These are phyloP conservation scores for Pseudozyma pruni DNA, from an alignment of 1,284 basidiomycete species.

Conservation along the genomic window DNA sequence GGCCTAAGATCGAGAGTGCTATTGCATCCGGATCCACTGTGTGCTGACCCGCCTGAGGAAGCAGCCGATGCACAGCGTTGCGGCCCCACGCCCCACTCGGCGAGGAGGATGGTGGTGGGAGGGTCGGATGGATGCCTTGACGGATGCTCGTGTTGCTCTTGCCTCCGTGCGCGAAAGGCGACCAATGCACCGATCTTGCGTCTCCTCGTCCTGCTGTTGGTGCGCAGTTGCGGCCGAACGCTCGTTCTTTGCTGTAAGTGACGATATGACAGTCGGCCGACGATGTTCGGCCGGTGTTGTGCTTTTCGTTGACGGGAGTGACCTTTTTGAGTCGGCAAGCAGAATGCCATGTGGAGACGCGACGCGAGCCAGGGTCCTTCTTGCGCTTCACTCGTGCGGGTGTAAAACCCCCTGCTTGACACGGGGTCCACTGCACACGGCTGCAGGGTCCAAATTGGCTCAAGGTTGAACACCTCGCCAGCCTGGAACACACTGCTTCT, in stretches of 20 bases:
- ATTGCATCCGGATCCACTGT: neutral
- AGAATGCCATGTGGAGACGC: slow-evolving; percentile 5
- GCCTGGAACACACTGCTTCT: too few relatives aligned
- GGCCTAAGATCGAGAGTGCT: too few relatives aligned
- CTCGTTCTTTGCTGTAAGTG: neutral
- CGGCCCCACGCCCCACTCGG: neutral
- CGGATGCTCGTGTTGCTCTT: too few relatives aligned
- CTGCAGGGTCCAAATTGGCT: too few relatives aligned
- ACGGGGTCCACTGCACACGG: too few relatives aligned
- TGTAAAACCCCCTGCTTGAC: too few relatives aligned
- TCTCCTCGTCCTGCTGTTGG: too few relatives aligned
- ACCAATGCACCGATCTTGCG: too few relatives aligned
- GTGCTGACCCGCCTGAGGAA: slow-evolving; percentile 1
- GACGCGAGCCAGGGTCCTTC: slow-evolving; percentile 1
- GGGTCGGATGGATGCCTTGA: slow-evolving; percentile 3
- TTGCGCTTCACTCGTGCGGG: too few relatives aligned
- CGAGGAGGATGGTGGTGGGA: neutral
- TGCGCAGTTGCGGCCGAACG: neutral
- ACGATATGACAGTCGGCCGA: slow-evolving; percentile 11
- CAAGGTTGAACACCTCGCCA: too few relatives aligned
- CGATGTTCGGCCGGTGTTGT: slow-evolving; percentile 11
- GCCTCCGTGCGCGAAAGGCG: too few relatives aligned
- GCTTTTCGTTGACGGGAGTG: neutral
- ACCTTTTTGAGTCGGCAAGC: neutral
- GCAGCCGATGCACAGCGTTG: slow-evolving; percentile 1